phyloP scores from a whole-genome alignment of 169 alveolate species.

The Plasmodium knowlesi region DNA sequence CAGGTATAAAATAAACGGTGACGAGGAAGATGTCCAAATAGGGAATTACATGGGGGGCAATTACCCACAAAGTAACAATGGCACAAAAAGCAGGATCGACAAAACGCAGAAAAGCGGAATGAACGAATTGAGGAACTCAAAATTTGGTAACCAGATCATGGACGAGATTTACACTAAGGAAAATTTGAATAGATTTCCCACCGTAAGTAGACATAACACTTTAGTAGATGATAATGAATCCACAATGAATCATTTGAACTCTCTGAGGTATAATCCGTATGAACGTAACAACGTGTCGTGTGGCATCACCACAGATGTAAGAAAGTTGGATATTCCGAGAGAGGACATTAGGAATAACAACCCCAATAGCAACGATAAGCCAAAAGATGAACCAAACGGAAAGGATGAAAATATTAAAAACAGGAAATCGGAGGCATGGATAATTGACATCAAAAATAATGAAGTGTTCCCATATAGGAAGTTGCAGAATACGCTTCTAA shows the following conservation, averaged over 20 bases:
- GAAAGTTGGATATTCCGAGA: neutral
- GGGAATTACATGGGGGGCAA: neutral
- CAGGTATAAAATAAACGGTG: neutral
- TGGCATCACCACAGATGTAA: neutral
- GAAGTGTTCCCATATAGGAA: constrained; percentile 54
- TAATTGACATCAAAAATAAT: constrained; percentile 62
- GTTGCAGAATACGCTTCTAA: neutral
- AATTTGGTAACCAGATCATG: neutral
- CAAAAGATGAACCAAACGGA: neutral
- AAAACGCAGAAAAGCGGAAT: neutral
- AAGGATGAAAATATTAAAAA: neutral
- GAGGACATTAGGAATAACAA: neutral
- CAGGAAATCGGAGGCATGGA: constrained; percentile 60
- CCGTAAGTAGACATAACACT: neutral
- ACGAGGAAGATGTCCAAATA: neutral
- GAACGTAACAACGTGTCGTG: neutral
- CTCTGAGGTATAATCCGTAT: neutral
- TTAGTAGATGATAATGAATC: neutral
- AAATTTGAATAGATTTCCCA: neutral
- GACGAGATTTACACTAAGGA: neutral
- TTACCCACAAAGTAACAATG: neutral
- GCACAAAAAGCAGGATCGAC: neutral
- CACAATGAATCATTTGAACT: neutral
- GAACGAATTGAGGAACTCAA: neutral
- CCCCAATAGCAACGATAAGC: neutral